Percentiles rank a stretch among this genome's conserved stretches.
Evolutionary conservation across 2,329 filamentous ascomycete species (phyloP).

Genomic region (Fusarium devonianum): DNA sequence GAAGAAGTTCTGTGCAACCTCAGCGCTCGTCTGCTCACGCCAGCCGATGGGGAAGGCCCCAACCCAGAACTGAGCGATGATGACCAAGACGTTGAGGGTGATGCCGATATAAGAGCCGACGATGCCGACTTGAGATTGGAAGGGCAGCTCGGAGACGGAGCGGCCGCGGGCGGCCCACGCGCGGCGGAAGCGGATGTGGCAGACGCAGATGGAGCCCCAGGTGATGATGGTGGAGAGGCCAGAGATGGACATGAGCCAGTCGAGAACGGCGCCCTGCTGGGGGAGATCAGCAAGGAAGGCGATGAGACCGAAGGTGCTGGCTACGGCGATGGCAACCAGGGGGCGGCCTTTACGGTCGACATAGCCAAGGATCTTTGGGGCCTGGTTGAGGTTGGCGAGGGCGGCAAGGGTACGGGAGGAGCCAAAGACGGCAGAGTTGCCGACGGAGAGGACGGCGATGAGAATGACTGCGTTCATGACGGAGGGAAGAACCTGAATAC

Average conservation of each 20-base stretch:
- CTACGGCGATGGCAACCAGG: constrained; percentile 73
- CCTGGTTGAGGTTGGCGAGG: constrained; percentile 86
- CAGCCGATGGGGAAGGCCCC: constrained; percentile 78
- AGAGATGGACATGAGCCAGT: constrained; percentile 81
- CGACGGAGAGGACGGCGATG: constrained; percentile 87
- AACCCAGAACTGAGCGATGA: constrained; percentile 88
- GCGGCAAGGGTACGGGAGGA: constrained; percentile 90
- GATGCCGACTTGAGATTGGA: constrained; percentile 79
- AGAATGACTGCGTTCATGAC: constrained; percentile 97
- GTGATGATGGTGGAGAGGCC: constrained; percentile 79
- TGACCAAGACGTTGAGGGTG: constrained; percentile 74
- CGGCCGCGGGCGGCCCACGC: constrained; percentile 78
- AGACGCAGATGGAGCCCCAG: constrained; percentile 85
- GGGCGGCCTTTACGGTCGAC: constrained; percentile 85
- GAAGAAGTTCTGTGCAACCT: constrained; percentile 74
- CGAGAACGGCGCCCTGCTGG: constrained; percentile 69
- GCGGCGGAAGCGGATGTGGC: constrained; percentile 87
- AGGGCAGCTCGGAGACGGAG: constrained; percentile 79
- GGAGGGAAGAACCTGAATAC: constrained; percentile 80
- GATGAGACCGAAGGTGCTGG: constrained; percentile 74
- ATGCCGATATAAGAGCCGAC: constrained; percentile 83
- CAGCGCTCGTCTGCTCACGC: constrained; percentile 49
- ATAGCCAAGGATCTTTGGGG: constrained; percentile 78
- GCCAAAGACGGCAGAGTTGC: constrained; percentile 90
- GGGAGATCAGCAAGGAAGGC: constrained; percentile 76